These are phyloP conservation scores for Theileria equi DNA, from an alignment of 169 alveolate species.

Conservation along the genomic window DNA sequence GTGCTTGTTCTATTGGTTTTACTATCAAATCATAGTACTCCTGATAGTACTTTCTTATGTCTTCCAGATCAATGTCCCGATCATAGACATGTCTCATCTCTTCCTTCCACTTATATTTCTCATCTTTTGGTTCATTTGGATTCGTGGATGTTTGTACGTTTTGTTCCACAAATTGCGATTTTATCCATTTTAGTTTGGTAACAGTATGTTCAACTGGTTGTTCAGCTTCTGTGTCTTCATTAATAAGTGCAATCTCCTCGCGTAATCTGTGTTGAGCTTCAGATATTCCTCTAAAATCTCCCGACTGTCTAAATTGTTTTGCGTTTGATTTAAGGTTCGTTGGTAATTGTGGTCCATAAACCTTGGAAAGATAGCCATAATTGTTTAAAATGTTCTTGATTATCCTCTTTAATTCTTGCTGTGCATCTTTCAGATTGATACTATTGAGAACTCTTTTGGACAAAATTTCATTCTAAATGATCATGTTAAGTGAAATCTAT, in stretches of 20 bases:
- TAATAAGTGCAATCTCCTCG: no score
- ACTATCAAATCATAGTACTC: constrained; percentile 33
- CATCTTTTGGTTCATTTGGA: background rate
- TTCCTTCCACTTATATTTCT: background rate
- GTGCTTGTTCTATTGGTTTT: constrained; percentile 22
- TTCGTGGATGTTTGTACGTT: background rate
- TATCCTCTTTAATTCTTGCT: constrained; percentile 3
- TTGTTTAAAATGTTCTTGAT: constrained; percentile 1
- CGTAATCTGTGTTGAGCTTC: no score
- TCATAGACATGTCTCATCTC: constrained; percentile 20
- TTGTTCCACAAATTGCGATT: background rate
- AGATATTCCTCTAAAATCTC: background rate
- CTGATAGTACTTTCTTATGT: constrained; percentile 26
- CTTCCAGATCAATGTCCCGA: constrained; percentile 36
- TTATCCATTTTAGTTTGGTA: background rate
- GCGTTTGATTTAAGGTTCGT: background rate
- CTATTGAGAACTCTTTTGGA: background rate
- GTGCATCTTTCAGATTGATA: background rate
- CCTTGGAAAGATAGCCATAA: background rate
- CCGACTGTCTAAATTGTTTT: background rate
- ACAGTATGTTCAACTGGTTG: background rate
- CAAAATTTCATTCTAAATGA: constrained; percentile 6
- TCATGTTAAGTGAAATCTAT: background rate
- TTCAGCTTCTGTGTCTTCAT: constrained; percentile 14
- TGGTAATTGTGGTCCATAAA: constrained; percentile 26